Percentiles rank a stretch among this genome's conserved stretches.
Conservation (phyloP, 805 yeast genomes). For the Maudiozyma barnettii region DNA sequence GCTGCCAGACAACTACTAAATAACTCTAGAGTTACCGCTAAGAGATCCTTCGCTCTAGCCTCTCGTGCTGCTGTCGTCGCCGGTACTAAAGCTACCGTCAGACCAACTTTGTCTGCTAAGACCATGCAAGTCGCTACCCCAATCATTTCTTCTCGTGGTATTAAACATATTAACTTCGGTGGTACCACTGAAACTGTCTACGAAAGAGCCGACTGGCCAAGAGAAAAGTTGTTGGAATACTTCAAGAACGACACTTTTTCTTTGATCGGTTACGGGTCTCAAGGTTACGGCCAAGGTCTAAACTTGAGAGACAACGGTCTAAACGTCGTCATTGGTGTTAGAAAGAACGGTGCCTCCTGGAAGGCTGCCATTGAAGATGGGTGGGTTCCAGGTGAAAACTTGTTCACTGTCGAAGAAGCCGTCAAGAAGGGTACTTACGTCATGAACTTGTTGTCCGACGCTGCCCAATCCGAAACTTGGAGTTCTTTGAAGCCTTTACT, state of each 20-base stretch:
- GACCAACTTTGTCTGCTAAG: conserved; percentile 14
- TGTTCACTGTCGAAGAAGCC: conserved; percentile 92
- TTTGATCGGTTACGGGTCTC: conserved; percentile 98
- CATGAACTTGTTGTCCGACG: conserved; percentile 97
- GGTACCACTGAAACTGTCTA: conserved; percentile 92
- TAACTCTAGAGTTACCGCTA: conserved; percentile 39
- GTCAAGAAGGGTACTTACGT: conserved; percentile 82
- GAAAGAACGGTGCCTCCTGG: conserved; percentile 99
- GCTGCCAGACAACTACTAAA: conserved; percentile 32
- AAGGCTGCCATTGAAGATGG: conserved; percentile 99
- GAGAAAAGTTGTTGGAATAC: conserved; percentile 88
- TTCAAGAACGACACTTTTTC: conserved; percentile 98
- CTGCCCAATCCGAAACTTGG: conserved; percentile 99
- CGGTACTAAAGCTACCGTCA: conserved; percentile 31
- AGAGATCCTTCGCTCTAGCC: conserved; percentile 56
- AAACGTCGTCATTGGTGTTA: conserved; percentile 95
- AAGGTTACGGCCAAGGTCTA: conserved; percentile 99
- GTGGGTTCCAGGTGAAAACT: conserved; percentile 99
- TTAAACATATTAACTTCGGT: conserved; percentile 93
- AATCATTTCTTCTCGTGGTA: conserved; percentile 69
- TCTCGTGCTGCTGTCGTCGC: conserved; percentile 31
- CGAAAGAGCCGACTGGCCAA: conserved; percentile 99
- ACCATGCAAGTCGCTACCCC: conserved; percentile 34
- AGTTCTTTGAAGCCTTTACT: conserved; percentile 71
- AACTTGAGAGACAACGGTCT: conserved; percentile 98